Evolutionary conservation across 192 early-diverging fungal species (phyloP), one percentile per base, ranked within the genome.

Genomic region (Funneliformis mosseae): DNA sequence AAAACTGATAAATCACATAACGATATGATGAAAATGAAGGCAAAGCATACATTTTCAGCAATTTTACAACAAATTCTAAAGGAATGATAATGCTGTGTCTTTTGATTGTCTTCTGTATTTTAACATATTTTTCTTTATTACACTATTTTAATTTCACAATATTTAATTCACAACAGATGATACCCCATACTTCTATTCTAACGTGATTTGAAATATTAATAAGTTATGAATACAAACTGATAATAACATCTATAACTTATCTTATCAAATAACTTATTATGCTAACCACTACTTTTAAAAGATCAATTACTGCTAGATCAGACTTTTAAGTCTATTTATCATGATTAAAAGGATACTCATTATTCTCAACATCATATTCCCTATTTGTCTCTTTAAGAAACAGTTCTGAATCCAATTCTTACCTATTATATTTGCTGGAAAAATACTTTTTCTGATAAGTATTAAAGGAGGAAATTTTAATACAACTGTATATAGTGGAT

Each of bases 131-230:
- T 7, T 77, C 23, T 77, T 77, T 23, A 27, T 66, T 0, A 48
- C 62, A 77, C 41, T 62, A 77, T 77, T 77, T 77, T 11, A 21
- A 62, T 64, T 77, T 77, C 12, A 23, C 61, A 4, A 64, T 62
- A 6, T 77, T 77, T 64, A 77, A 21, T 77, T 8, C 62, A 25
- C 76, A 77, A 77, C 41, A 41, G 61, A 77, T 0, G 5, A 77
- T 77, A 77, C 76, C 41, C 74, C 76, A 77, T 66, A 64, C 60
- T 46, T 77, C 76, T 77, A 61, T 60, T 64, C 61, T 77, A 77
- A 77, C 6, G 23, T 63, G 38, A n/a, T 2, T 77, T 60, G 16
- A 62, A 64, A 77, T 27, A 77, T 77, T 77, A 77, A 77, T 77
- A 8, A 43, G 7, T 77, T 77, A 41, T 61, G 8, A 16, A 77